Base-by-base conservation (phyloP, 495 filamentous ascomycete species). In the Parmelia sp. region DNA sequence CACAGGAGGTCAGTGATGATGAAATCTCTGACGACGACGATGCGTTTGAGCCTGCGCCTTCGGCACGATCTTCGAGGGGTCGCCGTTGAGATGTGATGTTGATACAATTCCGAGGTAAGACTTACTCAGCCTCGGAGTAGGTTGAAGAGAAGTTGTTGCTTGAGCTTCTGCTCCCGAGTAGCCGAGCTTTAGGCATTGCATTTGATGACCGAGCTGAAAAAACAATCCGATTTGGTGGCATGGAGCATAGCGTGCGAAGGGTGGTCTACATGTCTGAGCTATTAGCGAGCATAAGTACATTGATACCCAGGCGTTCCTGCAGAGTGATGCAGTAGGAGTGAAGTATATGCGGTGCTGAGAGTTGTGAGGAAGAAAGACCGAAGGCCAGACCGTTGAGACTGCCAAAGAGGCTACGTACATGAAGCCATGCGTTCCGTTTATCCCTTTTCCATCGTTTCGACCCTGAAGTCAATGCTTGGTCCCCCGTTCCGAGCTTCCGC, bases 11-110 rank as follows among this genome's bases (percentile, higher is more conserved):
- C 49, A 79, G 78, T 68, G 90, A 91, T 69, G 89, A 85, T 66
- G 82, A 88, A 63, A 90, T 91, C 33, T 86, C 83, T 1, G 87
- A 88, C 45, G 84, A 85, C 36, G 83, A 89, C 62, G 91, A 96
- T 77, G 91, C 88, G 1, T 94, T 95, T 76, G 90, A 94, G 74
- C 78, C 81, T 33, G 74, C 79, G 59, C 72, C 77, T 37, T 57
- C 68, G 29, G 67, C 72, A 51, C 68, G 70, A 33, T 40, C 64
- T 23, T 60, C 62, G 23, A 62, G 66, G 51, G 67, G 65, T 40
- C 68, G 66, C 47, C 49, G 69, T 36, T 72, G 42, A 63, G 35
- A 14, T 25, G 27, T 42, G 19, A 31, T n/a, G 10, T 10, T 51
- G n/a, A n/a, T n/a, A n/a, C n/a, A n/a, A n/a, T n/a, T n/a, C n/a